Percentiles rank a stretch among this genome's conserved stretches.
phyloP scores from a whole-genome alignment of 164 flowering plant genomes.

The Vitis amurensis region DNA sequence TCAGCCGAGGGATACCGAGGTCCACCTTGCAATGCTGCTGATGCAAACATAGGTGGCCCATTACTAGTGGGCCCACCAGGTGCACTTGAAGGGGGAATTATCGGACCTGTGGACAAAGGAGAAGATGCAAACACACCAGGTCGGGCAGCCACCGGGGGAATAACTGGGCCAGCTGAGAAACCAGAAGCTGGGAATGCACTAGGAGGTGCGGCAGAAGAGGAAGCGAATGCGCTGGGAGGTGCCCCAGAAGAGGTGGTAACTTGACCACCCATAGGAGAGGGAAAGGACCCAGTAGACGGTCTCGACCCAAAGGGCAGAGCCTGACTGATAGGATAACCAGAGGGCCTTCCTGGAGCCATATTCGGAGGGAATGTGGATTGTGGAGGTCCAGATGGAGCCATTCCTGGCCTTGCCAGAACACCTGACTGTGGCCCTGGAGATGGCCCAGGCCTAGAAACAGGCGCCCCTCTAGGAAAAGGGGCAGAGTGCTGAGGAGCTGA shows the following conservation, averaged over 20 bases:
- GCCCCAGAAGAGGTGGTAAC: conserved; percentile 10
- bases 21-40: conserved; percentile 32
- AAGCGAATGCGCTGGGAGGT: conserved; percentile 13
- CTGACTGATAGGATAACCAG: conserved; percentile 49
- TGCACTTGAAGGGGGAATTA: conserved; percentile 34
- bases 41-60: conserved; percentile 54
- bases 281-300: conserved; percentile 34
- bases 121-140: conserved; percentile 35
- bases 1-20: conserved; percentile 44
- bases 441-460: conserved; percentile 33
- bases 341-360: conserved; percentile 44
- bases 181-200: conserved; percentile 16
- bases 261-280: conserved; percentile 17
- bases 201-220: conserved; percentile 9
- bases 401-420: conserved; percentile 25
- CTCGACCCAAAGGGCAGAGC: conserved; percentile 51
- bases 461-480: background rate
- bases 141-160: conserved; percentile 26
- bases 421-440: conserved; percentile 25
- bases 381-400: conserved; percentile 32
- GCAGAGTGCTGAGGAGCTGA: too few relatives aligned
- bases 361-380: conserved; percentile 37
- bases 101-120: conserved; percentile 27
- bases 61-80: conserved; percentile 39
- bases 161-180: conserved; percentile 11